These are phyloP conservation scores for Apiospora sp. DNA, from an alignment of 2,329 filamentous ascomycete species.

Conservation along the genomic window DNA sequence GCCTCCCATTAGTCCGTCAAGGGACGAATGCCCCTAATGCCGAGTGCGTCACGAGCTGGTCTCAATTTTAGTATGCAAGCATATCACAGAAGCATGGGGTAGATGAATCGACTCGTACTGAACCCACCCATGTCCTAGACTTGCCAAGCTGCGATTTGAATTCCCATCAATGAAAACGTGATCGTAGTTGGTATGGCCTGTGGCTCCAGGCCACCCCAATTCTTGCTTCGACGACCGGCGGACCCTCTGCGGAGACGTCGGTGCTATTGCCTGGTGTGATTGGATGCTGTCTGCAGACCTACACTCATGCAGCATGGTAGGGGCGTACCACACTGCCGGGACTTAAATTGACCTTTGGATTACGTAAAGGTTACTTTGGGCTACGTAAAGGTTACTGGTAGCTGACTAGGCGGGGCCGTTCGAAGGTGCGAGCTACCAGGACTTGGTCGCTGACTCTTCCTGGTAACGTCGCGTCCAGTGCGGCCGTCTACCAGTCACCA, in stretches of 20 bases:
- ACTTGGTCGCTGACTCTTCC: neutral
- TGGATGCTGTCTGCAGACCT: neutral
- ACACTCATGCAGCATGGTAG: neutral
- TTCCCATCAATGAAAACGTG: neutral
- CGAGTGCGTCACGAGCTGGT: slow-evolving; percentile 11
- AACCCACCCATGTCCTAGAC: neutral
- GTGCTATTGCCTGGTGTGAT: neutral
- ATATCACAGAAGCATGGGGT: neutral
- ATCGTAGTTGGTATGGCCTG: neutral
- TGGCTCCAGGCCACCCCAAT: neutral
- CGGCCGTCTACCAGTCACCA: neutral
- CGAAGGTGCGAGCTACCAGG: neutral
- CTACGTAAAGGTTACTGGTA: slow-evolving; percentile 1
- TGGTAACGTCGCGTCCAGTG: neutral
- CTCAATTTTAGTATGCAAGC: neutral
- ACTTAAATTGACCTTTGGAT: neutral
- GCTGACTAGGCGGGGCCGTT: neutral
- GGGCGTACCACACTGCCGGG: slow-evolving; percentile 1
- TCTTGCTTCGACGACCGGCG: no score
- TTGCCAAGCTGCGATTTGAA: neutral
- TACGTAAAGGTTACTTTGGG: neutral
- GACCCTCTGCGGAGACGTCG: neutral
- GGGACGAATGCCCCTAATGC: neutral
- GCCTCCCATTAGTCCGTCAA: neutral
- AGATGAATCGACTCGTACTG: neutral